phyloP scores from a whole-genome alignment of 2,329 filamentous ascomycete genomes.

The Aspergillus viridinutans region DNA sequence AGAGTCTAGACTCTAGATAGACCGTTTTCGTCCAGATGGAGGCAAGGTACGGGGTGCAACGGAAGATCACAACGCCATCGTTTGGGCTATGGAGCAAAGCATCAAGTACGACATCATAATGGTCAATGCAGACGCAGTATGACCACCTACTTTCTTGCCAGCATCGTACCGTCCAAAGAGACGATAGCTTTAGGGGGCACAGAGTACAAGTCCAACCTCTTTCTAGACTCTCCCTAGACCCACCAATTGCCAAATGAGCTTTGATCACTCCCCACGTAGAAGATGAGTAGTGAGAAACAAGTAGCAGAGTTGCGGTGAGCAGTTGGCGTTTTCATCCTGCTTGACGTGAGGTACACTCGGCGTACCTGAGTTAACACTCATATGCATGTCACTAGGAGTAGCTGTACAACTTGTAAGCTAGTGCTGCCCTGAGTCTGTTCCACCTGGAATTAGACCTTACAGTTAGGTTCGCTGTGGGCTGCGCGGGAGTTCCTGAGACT shows the following conservation, averaged over 20 bases:
- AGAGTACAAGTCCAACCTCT: neutral
- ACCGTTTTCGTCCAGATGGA: neutral
- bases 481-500: neutral
- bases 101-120: neutral
- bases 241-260: neutral
- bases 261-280: neutral
- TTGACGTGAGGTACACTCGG: neutral
- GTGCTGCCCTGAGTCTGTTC: neutral
- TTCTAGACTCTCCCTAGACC: neutral
- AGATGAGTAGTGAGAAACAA: neutral
- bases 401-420: neutral
- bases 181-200: neutral
- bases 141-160: neutral
- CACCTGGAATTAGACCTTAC: neutral
- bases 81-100: neutral
- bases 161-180: neutral
- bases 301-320: neutral
- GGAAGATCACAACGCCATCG: neutral
- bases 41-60: neutral
- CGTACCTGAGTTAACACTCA: neutral
- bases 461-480: neutral
- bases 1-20: neutral
- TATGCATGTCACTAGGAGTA: neutral
- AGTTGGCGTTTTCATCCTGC: neutral
- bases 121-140: neutral